Conservation (phyloP, 352 stramenopile species). For the Phytophthora cryptogea region DNA sequence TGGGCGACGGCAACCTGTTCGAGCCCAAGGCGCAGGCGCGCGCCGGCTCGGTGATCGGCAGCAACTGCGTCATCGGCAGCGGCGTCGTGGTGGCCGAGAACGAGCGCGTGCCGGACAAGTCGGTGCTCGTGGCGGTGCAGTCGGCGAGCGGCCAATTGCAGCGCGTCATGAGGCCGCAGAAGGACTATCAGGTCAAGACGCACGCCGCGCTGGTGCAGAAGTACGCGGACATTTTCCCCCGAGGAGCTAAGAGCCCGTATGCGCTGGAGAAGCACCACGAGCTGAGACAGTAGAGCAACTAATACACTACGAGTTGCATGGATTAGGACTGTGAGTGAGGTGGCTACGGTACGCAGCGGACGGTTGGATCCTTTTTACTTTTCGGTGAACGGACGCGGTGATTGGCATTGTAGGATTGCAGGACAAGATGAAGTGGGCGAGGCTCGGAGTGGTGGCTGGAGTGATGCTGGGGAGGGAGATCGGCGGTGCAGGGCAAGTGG, state of each 20-base stretch:
- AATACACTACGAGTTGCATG: not conserved
- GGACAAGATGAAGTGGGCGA: not conserved
- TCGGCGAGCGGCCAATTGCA: slow-evolving; percentile 26
- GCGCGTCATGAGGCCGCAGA: slow-evolving; percentile 60
- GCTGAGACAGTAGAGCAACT: slow-evolving; percentile 34
- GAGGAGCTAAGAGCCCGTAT: slow-evolving; percentile 71
- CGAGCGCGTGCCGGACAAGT: slow-evolving; percentile 72
- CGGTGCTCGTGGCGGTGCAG: slow-evolving; percentile 71
- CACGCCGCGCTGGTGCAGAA: slow-evolving; percentile 64
- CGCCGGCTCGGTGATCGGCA: slow-evolving; percentile 67
- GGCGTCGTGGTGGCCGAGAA: slow-evolving; percentile 71
- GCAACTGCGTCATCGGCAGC: slow-evolving; percentile 83
- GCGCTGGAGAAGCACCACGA: slow-evolving; percentile 84
- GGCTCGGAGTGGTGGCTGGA: slow-evolving; percentile 4
- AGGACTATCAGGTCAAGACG: slow-evolving; percentile 67
- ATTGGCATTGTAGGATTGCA: slow-evolving; percentile 20
- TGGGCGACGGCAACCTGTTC: slow-evolving; percentile 80
- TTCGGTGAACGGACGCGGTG: slow-evolving; percentile 24
- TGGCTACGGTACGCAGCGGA: not conserved
- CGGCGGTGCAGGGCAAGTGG: not conserved
- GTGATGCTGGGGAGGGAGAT: slow-evolving; percentile 9
- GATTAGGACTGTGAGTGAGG: too few relatives aligned
- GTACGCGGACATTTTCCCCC: slow-evolving; percentile 71
- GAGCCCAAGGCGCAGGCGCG: slow-evolving; percentile 65
- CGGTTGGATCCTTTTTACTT: slow-evolving; percentile 12